Evolutionary conservation across 1,139 yeast species (phyloP).

Genomic region (Maudiozyma humilis): DNA sequence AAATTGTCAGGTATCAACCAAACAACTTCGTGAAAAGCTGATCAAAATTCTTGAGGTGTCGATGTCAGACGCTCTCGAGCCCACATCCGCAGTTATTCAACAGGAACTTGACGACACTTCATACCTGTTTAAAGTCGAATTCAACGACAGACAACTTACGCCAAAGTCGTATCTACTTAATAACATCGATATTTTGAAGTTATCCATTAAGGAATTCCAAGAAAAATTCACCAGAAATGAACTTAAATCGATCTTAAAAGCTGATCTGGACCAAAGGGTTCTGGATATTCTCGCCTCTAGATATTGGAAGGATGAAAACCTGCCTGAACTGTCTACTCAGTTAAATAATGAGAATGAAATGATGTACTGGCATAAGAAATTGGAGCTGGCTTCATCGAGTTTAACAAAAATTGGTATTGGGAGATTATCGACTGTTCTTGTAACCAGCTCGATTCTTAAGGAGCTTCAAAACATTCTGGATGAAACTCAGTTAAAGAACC

Average conservation of each 20-base stretch:
- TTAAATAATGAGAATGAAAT: constrained; percentile 50
- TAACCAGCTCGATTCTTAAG: constrained; percentile 68
- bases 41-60: constrained; percentile 82
- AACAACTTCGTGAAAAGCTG: constrained; percentile 64
- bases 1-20: constrained; percentile 71
- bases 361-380: constrained; percentile 77
- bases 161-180: constrained; percentile 92
- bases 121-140: constrained; percentile 90
- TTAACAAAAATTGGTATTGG: constrained; percentile 92
- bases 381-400: constrained; percentile 75
- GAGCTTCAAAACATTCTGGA: constrained; percentile 60
- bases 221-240: constrained; percentile 77
- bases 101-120: constrained; percentile 90
- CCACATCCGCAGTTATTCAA: constrained; percentile 78
- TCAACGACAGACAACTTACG: constrained; percentile 86
- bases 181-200: constrained; percentile 78
- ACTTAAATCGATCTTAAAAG: constrained; percentile 66
- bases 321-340: constrained; percentile 23
- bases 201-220: constrained; percentile 80
- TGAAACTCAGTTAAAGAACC: constrained; percentile 68
- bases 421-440: constrained; percentile 71
- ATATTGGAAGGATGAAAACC: constrained; percentile 67
- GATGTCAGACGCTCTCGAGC: constrained; percentile 82
- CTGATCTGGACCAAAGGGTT: constrained; percentile 81
- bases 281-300: constrained; percentile 79